A percentile compares a stretch with the other conserved stretches of the same genome.
Evolutionary conservation across 2,329 filamentous ascomycete genomes (phyloP).

Genomic region (Clarireedia monteithiana): DNA sequence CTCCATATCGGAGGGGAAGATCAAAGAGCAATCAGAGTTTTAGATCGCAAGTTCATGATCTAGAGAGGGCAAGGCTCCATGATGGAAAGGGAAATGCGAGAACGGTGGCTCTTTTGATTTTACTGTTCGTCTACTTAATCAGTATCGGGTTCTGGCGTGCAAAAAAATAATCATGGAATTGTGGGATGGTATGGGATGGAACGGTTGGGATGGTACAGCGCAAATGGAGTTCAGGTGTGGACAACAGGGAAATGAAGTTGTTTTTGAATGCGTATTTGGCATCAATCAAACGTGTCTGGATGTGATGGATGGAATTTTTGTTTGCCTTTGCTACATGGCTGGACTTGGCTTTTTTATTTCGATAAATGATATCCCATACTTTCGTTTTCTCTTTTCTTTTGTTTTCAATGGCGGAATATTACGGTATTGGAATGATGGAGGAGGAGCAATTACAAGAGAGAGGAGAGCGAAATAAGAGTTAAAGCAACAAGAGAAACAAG

Average conservation of each 20-base stretch:
- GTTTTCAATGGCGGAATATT: background rate
- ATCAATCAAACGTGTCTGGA: too few species aligned
- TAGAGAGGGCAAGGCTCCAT: background rate
- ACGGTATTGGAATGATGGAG: too few species aligned
- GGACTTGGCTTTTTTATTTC: background rate
- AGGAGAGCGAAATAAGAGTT: background rate
- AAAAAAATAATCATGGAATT: background rate
- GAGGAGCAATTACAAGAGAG: background rate
- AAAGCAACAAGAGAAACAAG: background rate
- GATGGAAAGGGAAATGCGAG: background rate
- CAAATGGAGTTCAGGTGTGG: background rate
- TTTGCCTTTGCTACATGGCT: background rate
- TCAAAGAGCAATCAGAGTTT: conserved; percentile 54
- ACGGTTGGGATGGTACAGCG: background rate
- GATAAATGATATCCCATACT: conserved; percentile 8
- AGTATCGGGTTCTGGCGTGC: background rate
- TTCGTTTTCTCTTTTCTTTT: conserved; percentile 4
- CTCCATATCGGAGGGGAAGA: conserved; percentile 50
- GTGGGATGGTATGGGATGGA: background rate
- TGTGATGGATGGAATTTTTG: background rate
- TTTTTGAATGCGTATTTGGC: background rate
- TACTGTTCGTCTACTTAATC: too few species aligned
- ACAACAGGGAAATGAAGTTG: background rate
- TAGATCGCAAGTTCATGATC: conserved; percentile 50
- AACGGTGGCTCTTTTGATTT: background rate